Conservation (phyloP, 345 rosid species). For the Jatropha curcas region DNA sequence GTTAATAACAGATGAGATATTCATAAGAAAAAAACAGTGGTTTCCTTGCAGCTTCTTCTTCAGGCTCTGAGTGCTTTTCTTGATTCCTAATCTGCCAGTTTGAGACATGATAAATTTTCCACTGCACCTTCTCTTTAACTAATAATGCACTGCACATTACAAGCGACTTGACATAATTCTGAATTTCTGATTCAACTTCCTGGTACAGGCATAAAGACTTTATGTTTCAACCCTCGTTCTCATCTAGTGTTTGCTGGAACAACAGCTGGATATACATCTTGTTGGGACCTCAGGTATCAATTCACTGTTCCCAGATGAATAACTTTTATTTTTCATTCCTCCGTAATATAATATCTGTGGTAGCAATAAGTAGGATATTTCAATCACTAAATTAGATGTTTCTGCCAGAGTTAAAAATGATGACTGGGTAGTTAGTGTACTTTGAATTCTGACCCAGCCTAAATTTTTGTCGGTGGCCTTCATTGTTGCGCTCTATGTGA, state of each 20-base stretch:
- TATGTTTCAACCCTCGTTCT: conserved; percentile 64
- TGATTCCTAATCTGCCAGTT: neutral
- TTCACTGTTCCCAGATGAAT: neutral
- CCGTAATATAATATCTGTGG: neutral
- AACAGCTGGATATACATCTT: conserved; percentile 63
- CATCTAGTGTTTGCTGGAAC: conserved; percentile 71
- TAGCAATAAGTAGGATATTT: too few species aligned
- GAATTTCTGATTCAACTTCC: conserved; percentile 15
- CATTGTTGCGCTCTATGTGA: neutral
- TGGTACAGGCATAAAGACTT: conserved; percentile 65
- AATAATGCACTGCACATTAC: neutral
- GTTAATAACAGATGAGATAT: neutral
- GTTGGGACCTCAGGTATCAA: conserved; percentile 88
- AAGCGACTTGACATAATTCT: conserved; percentile 5
- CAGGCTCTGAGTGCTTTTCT: neutral
- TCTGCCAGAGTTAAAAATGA: neutral
- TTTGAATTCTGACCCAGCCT: neutral
- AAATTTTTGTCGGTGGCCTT: neutral
- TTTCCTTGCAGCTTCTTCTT: neutral
- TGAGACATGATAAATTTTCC: neutral
- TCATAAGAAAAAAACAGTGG: neutral
- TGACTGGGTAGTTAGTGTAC: neutral
- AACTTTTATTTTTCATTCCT: neutral
- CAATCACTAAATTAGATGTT: neutral
- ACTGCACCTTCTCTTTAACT: neutral